Base-by-base conservation (phyloP, 164 flowering plant species). In the Brasenia schreberi region DNA sequence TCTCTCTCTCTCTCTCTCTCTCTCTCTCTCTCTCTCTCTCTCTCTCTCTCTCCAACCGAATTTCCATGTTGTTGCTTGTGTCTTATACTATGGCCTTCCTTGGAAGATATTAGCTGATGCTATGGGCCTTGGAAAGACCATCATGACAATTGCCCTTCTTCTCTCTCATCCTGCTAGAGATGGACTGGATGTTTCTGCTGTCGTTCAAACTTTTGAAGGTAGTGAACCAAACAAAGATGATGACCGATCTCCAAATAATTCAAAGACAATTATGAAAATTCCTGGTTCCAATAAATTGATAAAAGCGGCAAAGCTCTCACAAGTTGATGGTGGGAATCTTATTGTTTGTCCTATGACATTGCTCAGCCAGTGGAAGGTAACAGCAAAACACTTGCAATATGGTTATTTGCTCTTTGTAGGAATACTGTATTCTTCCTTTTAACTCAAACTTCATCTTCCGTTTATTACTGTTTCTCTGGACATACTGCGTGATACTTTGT, bases 61-160 rank as follows among this genome's bases (percentile, higher is more conserved):
- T n/a, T n/a, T n/a, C n/a, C n/a, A n/a, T n/a, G n/a, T n/a, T 68
- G 67, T 81, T 66, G 78, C 67, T 64, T 73, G 53, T 65, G 69
- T 66, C 61, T 39, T 77, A 53, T 61, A 63, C 72, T 6, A 44
- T 44, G 52, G 52, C 52, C 5, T 44, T 6, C 52, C 52, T 44
- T 68, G 83, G 75, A 75, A 94, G 99, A 92, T 94, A 80, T 81
- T 94, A 81, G 99, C 99, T 80, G 99, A 94, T 87, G 85, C 99
- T 18, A 94, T 94, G 97, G 99, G 99, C 65, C 96, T 94, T 75
- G 99, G 99, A 66, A 94, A 94, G 84, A 94, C 97, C 45, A 85
- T 94, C 33, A 92, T 94, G 99, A 87, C 99, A 62, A 81, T 94
- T 71, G 69, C 99, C 33, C 89, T 94, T 67, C 86, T 94, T 62